Evolutionary conservation across 352 stramenopile genomes (phyloP).

Genomic region (Globisporangium cederbergense): DNA sequence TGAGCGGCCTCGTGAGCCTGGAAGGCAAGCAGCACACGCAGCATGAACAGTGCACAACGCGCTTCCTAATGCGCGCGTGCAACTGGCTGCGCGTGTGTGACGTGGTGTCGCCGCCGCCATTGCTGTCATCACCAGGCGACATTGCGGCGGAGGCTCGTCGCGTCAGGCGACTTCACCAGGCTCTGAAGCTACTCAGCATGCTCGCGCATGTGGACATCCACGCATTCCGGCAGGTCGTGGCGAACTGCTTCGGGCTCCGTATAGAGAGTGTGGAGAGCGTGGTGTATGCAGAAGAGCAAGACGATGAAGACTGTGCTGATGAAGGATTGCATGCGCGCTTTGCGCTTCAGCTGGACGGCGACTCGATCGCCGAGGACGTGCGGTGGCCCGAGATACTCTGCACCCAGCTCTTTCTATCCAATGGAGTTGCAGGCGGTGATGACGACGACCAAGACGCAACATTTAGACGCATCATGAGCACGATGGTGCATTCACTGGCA

Average conservation of each 20-base stretch:
- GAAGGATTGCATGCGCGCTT: not conserved
- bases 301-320: not conserved
- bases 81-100: not conserved
- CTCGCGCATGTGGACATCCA: conserved; percentile 5
- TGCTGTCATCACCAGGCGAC: not conserved
- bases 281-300: not conserved
- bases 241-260: not conserved
- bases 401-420: not conserved
- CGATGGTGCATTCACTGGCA: not conserved
- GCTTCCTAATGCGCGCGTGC: not conserved
- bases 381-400: conserved; percentile 5
- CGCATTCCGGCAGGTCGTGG: not conserved
- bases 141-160: not conserved
- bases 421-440: not conserved
- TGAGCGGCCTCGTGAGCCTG: not conserved
- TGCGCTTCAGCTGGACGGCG: conserved; percentile 8
- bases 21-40: not conserved
- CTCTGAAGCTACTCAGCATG: not conserved
- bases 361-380: conserved; percentile 9
- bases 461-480: not conserved
- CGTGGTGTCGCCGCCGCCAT: not conserved
- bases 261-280: not conserved
- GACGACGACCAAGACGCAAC: not conserved
- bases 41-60: not conserved
- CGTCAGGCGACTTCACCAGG: not conserved